Conservation (phyloP, 2,329 filamentous ascomycete species). For the Aspergillus sp. region DNA sequence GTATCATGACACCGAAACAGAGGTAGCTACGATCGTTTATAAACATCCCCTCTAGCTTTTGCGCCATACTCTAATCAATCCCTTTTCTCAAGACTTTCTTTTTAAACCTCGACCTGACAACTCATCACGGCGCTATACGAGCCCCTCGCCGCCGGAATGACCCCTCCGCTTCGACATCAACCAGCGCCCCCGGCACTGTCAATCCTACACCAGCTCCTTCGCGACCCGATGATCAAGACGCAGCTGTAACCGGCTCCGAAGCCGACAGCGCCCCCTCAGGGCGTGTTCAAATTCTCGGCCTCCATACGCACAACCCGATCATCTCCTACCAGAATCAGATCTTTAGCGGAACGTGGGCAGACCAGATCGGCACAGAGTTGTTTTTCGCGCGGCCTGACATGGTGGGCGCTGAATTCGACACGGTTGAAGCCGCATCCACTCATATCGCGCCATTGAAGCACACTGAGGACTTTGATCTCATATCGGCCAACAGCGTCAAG, state of each 20-base stretch:
- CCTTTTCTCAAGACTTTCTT: slow-evolving; percentile 52
- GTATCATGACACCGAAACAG: slow-evolving; percentile 54
- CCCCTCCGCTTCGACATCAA: slow-evolving; percentile 11
- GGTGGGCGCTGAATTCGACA: slow-evolving; percentile 23
- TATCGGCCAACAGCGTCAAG: slow-evolving; percentile 69
- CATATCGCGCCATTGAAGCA: slow-evolving; percentile 48
- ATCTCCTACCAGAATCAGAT: slow-evolving; percentile 76
- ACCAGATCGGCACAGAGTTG: slow-evolving; percentile 80
- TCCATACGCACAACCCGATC: slow-evolving; percentile 74
- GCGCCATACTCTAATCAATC: not conserved
- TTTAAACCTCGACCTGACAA: slow-evolving; percentile 59
- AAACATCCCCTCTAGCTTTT: not conserved
- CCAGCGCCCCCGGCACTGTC: not conserved
- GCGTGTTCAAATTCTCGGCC: slow-evolving; percentile 75
- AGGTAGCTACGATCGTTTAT: slow-evolving; percentile 37
- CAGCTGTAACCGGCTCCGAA: slow-evolving; percentile 41
- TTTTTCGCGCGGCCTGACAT: slow-evolving; percentile 59
- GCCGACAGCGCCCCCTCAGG: slow-evolving; percentile 26
- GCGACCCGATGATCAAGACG: slow-evolving; percentile 30
- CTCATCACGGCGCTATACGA: slow-evolving; percentile 41
- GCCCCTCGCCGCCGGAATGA: slow-evolving; percentile 31
- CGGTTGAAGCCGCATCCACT: slow-evolving; percentile 35
- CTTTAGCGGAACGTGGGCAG: slow-evolving; percentile 78
- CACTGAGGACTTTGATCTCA: slow-evolving; percentile 61
- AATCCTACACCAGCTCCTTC: slow-evolving; percentile 12